A percentile compares a stretch with the other conserved stretches of the same genome.
Conservation (phyloP, 768 basidiomycete species). For the Termitomyces sp. region DNA sequence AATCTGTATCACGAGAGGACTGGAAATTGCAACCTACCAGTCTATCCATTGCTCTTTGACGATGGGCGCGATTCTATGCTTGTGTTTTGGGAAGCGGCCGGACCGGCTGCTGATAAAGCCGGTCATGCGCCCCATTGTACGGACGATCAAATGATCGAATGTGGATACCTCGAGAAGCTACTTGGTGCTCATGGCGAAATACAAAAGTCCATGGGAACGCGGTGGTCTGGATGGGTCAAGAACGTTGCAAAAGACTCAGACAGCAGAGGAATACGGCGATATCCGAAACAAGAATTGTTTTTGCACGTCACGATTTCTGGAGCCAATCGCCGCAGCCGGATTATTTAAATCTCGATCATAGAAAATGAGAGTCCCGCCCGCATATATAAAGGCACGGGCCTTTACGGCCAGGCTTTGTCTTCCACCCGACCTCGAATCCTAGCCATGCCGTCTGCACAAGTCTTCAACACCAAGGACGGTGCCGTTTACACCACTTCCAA, state of each 20-base stretch:
- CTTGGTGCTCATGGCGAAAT: not conserved
- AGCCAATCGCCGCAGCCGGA: conserved; percentile 2
- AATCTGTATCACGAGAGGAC: too few relatives aligned
- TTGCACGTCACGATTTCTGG: not conserved
- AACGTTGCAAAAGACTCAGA: not conserved
- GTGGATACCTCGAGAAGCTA: not conserved
- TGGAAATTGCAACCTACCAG: too few relatives aligned
- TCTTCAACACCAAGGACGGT: conserved; percentile 47
- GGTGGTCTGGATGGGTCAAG: not conserved
- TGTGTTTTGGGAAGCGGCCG: not conserved
- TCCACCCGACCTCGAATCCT: not conserved
- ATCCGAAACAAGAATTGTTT: not conserved
- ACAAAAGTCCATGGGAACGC: not conserved
- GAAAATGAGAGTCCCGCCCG: not conserved
- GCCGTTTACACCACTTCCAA: conserved; percentile 82
- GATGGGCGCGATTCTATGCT: not conserved
- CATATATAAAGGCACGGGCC: not conserved
- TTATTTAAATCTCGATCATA: conserved; percentile 1
- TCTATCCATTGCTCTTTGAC: not conserved
- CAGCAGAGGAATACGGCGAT: not conserved
- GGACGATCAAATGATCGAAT: conserved; percentile 2
- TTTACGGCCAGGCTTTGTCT: not conserved
- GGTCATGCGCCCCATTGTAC: not conserved
- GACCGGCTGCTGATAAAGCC: not conserved
- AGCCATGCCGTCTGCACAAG: conserved; percentile 35